phyloP scores from a whole-genome alignment of 2,329 filamentous ascomycete genomes.

The Colletotrichum navitas region DNA sequence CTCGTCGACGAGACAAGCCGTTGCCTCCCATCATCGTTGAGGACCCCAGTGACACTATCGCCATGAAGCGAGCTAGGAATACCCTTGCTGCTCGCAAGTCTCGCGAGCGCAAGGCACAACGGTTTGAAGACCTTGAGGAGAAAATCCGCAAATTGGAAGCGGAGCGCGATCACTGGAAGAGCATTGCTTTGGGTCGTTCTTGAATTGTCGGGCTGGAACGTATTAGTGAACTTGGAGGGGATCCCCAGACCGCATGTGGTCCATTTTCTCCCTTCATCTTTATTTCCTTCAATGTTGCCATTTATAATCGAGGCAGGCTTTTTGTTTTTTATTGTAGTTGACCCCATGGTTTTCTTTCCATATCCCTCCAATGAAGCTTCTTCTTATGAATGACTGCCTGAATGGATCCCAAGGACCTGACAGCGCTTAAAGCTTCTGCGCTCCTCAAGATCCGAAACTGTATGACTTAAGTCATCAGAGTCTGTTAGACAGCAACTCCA shows the following conservation, averaged over 20 bases:
- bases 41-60: slow-evolving; percentile 79
- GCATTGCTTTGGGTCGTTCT: slow-evolving; percentile 57
- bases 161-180: slow-evolving; percentile 76
- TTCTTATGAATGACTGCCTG: not conserved
- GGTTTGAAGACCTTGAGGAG: slow-evolving; percentile 80
- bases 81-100: slow-evolving; percentile 94
- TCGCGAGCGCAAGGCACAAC: slow-evolving; percentile 84
- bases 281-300: not conserved
- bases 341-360: not conserved
- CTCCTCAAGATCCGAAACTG: not conserved
- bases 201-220: slow-evolving; percentile 6
- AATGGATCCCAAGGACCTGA: too few species aligned
- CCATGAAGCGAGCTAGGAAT: slow-evolving; percentile 93
- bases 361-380: not conserved
- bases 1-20: slow-evolving; percentile 84
- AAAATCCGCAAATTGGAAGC: slow-evolving; percentile 77
- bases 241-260: not conserved
- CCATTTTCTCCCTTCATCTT: too few species aligned
- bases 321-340: not conserved
- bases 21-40: slow-evolving; percentile 82
- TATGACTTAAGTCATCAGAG: not conserved
- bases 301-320: not conserved
- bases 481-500: not conserved
- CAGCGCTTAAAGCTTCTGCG: too few species aligned
- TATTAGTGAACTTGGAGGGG: slow-evolving; percentile 17